Evolutionary conservation across 2,329 filamentous ascomycete species (phyloP), one percentile per base, ranked within the genome.

Genomic region (Tolypocladium tropicale): DNA sequence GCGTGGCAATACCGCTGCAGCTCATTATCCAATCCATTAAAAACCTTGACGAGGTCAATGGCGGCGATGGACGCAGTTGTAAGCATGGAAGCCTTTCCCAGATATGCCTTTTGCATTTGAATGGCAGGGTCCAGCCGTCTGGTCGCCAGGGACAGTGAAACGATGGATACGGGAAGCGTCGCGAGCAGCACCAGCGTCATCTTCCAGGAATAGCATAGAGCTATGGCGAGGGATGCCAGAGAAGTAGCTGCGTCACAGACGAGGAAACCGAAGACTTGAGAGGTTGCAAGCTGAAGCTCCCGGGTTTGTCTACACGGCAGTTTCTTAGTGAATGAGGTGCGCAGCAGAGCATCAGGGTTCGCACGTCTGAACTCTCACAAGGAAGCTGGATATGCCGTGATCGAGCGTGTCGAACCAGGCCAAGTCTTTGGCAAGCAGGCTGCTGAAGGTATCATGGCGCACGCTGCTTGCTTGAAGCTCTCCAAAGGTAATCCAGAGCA

Each of bases 41-140:
- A 92, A 54, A 84, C 86, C 68, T 96, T 96, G 65, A 97, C 90
- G 0, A 89, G 82, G 58, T 95, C 90, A 41, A 96, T 93, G 3
- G 83, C 84, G 1, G 77, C 76, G 11, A 95, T 79, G 0, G 89
- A 84, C 12, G 83, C 86, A 11, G 82, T 84, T 1, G 85, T 81
- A 55, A 84, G 76, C 64, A 90, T 93, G 0, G 90, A 85, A 0
- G 90, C 89, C 52, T 78, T 73, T 2, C 82, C 81, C 0, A 96
- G 78, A 56, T 85, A 80, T 1, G 72, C 70, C 56, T 88, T 85
- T 64, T 96, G 91, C 2, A 74, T 74, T 59, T 81, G 77, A n/a
- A 93, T 85, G 12, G 84, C 84, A 3, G 79, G 73, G 36, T 86
- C 81, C 37, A 94, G 76, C 39, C 75, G 77, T 2, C 75, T 74